Percentiles rank a stretch among this genome's conserved stretches.
Evolutionary conservation across 2,329 filamentous ascomycete species (phyloP).

Genomic region (Xylaria sp.): DNA sequence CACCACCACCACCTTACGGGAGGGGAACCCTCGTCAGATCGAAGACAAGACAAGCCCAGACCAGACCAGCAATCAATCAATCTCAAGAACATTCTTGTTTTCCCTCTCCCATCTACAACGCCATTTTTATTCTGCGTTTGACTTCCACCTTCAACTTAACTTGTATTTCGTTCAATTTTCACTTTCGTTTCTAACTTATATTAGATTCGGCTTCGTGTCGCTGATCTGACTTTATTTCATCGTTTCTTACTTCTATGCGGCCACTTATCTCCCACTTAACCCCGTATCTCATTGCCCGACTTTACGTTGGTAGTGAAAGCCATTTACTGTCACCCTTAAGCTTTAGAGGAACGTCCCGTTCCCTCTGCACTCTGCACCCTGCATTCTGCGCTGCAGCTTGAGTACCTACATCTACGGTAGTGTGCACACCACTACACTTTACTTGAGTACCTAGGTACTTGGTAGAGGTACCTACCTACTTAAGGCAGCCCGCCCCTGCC

Average conservation of each 20-base stretch:
- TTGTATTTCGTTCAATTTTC: neutral
- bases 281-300: neutral
- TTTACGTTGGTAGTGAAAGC: conserved; percentile 9
- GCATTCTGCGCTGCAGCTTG: neutral
- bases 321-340: neutral
- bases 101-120: conserved; percentile 21
- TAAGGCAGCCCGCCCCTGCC: neutral
- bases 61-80: conserved; percentile 20
- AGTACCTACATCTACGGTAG: neutral
- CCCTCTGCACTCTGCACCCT: neutral
- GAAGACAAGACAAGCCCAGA: neutral
- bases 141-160: conserved; percentile 4
- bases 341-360: conserved; percentile 3
- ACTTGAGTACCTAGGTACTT: neutral
- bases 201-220: neutral
- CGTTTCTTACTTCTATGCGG: neutral
- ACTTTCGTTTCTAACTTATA: neutral
- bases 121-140: neutral
- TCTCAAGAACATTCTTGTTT: conserved; percentile 18
- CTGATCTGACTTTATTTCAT: neutral
- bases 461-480: neutral
- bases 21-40: conserved; percentile 37
- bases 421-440: neutral
- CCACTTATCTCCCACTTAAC: conserved; percentile 1
- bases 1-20: neutral